Percentiles rank a stretch among this genome's conserved stretches.
Evolutionary conservation across 2,329 filamentous ascomycete genomes (phyloP).

Genomic region (Colletotrichum sp.): DNA sequence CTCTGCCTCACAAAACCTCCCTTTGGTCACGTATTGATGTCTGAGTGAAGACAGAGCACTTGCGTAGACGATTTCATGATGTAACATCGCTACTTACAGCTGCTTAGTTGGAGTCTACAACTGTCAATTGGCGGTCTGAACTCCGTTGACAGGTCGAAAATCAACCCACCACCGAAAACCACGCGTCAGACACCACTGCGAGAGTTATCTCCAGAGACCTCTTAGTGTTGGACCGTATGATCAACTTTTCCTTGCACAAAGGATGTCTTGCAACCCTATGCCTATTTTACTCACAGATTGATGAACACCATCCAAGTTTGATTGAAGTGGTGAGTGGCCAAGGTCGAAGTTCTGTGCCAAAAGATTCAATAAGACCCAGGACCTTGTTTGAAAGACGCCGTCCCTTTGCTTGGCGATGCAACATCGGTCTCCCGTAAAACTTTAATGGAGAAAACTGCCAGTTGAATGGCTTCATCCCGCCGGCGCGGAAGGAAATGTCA

Average conservation of each 20-base stretch:
- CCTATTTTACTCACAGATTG: background rate
- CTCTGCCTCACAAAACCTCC: background rate
- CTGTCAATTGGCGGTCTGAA: background rate
- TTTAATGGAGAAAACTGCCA: background rate
- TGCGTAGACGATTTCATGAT: background rate
- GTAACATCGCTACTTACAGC: too few relatives aligned
- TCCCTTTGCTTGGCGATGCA: background rate
- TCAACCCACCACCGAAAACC: background rate
- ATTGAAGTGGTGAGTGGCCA: background rate
- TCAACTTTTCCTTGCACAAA: background rate
- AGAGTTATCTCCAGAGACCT: background rate
- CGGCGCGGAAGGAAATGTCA: background rate
- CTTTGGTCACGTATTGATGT: background rate
- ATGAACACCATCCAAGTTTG: background rate
- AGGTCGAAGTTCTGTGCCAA: background rate
- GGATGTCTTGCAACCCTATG: rapidly evolving
- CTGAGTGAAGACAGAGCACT: background rate
- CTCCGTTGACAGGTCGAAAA: background rate
- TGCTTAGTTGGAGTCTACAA: background rate
- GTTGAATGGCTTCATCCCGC: background rate
- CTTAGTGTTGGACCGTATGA: background rate
- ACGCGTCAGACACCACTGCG: background rate
- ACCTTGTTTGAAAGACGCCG: background rate
- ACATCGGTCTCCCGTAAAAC: background rate
- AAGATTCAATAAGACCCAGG: background rate